Conservation (phyloP, 2,329 filamentous ascomycete species). For the Zopfia rhizophila region DNA sequence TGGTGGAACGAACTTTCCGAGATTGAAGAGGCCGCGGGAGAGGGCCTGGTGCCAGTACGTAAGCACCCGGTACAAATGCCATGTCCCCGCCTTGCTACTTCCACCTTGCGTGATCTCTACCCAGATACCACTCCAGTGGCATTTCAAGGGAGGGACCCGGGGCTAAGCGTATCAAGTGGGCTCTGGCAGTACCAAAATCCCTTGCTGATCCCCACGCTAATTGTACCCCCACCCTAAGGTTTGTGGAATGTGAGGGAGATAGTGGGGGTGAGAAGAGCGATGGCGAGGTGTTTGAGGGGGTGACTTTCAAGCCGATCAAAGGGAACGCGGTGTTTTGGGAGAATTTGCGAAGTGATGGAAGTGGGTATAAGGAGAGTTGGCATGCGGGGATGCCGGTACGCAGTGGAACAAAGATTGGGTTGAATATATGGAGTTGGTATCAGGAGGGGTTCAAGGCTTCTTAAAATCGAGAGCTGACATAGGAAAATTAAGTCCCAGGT, state of each 20-base stretch:
- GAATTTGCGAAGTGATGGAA: constrained; percentile 66
- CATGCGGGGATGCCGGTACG: constrained; percentile 69
- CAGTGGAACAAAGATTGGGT: constrained; percentile 66
- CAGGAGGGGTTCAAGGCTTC: constrained; percentile 57
- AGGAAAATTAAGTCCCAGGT: too few species aligned
- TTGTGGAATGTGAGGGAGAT: constrained; percentile 62
- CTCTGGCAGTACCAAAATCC: too few species aligned
- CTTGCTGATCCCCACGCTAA: too few species aligned
- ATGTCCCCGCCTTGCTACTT: too few species aligned
- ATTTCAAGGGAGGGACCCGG: too few species aligned
- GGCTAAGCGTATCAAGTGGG: too few species aligned
- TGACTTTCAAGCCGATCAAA: constrained; percentile 67
- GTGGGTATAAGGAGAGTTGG: constrained; percentile 68
- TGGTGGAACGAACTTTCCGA: constrained; percentile 70
- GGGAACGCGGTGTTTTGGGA: constrained; percentile 72
- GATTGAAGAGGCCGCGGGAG: constrained; percentile 56
- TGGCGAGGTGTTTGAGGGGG: constrained; percentile 52
- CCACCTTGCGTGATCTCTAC: too few species aligned
- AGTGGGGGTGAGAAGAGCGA: constrained; percentile 24
- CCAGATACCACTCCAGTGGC: too few species aligned
- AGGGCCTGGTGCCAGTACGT: constrained; percentile 63
- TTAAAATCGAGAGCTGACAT: too few species aligned
- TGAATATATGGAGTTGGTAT: constrained; percentile 74
- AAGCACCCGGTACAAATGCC: too few species aligned
- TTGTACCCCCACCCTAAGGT: too few species aligned